Conservation (phyloP, 768 basidiomycete species). For the Lactifluus piperatus region DNA sequence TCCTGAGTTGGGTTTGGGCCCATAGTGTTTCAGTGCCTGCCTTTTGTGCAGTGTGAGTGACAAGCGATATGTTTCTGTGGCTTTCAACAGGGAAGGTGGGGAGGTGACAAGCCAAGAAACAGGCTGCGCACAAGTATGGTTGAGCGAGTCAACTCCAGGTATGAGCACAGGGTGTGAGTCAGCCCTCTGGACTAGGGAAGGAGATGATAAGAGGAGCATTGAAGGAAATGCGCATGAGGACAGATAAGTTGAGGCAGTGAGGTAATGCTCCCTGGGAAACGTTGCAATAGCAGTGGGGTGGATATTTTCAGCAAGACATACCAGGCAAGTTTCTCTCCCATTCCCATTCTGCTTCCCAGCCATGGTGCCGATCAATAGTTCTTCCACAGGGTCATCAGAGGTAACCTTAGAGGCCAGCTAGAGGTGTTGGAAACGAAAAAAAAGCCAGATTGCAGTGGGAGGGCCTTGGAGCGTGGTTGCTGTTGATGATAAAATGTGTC, state of each 20-base stretch:
- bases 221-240: constrained; percentile 92
- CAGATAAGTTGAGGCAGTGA: constrained; percentile 64
- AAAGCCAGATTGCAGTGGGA: no score
- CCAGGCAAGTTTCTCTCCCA: constrained; percentile 57
- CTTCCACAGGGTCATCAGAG: no score
- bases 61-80: constrained; percentile 46
- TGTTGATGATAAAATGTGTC: no score
- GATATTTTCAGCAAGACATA: constrained; percentile 29
- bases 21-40: constrained; percentile 69
- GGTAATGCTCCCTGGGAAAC: constrained; percentile 53
- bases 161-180: constrained; percentile 69
- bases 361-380: constrained; percentile 53
- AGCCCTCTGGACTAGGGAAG: constrained; percentile 42
- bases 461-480: no score
- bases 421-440: no score
- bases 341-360: constrained; percentile 57
- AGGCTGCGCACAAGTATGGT: constrained; percentile 72
- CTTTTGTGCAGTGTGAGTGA: constrained; percentile 38
- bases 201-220: constrained; percentile 51
- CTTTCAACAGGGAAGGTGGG: constrained; percentile 7
- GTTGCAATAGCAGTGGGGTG: background rate
- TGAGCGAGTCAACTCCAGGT: constrained; percentile 80
- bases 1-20: constrained; percentile 85
- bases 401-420: no score
- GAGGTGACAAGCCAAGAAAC: constrained; percentile 70